Evolutionary conservation across 495 filamentous ascomycete genomes (phyloP).

Genomic region (Clavariopsis aquatica): DNA sequence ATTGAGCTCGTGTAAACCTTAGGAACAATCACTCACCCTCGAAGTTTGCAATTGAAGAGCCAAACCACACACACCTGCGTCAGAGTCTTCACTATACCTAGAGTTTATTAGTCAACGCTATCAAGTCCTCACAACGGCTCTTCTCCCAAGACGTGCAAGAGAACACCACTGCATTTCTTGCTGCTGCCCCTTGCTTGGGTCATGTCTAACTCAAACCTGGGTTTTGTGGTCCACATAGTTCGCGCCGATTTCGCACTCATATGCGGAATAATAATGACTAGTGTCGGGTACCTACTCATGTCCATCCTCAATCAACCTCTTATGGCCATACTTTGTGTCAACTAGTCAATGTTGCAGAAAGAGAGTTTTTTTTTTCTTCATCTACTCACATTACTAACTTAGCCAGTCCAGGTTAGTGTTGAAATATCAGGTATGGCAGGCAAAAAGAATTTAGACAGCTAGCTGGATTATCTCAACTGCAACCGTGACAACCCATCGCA

Average conservation of each 20-base stretch:
- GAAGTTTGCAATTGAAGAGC: slow-evolving; percentile 5
- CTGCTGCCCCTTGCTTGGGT: slow-evolving; percentile 59
- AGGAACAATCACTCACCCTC: slow-evolving; percentile 8
- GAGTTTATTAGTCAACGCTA: slow-evolving; percentile 53
- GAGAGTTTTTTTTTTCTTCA: too few species aligned
- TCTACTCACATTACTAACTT: too few species aligned
- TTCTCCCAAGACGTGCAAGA: slow-evolving; percentile 57
- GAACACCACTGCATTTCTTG: slow-evolving; percentile 54
- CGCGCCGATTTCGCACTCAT: slow-evolving; percentile 53
- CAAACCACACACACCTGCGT: slow-evolving; percentile 49
- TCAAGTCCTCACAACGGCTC: slow-evolving; percentile 54
- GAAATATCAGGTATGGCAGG: too few species aligned
- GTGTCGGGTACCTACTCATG: slow-evolving; percentile 58
- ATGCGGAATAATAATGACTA: slow-evolving; percentile 49
- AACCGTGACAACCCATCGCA: too few species aligned
- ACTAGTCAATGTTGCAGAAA: too few species aligned
- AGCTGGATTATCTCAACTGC: too few species aligned
- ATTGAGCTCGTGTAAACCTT: slow-evolving; percentile 16
- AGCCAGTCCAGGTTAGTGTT: too few species aligned
- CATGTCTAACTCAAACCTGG: slow-evolving; percentile 56
- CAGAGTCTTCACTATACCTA: slow-evolving; percentile 56
- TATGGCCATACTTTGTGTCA: slow-evolving; percentile 57
- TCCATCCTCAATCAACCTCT: slow-evolving; percentile 46
- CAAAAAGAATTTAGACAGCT: too few species aligned
- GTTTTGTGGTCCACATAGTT: slow-evolving; percentile 57